phyloP scores from a whole-genome alignment of 306 rosid genomes.

The Macrotyloma uniflorum region DNA sequence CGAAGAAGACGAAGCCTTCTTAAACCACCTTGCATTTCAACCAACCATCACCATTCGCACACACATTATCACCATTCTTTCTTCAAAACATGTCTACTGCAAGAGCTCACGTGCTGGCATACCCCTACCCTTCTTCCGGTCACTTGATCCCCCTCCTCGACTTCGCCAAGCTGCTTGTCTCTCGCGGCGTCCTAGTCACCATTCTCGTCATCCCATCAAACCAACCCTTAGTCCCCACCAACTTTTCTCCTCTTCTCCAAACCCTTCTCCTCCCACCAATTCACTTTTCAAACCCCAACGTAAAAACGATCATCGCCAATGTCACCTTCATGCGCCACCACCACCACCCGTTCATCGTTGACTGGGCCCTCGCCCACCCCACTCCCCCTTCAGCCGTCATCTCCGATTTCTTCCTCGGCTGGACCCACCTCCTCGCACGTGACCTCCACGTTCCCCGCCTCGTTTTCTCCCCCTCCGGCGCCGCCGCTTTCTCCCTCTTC shows the following conservation, averaged over 20 bases:
- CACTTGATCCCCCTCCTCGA: slow-evolving; percentile 55
- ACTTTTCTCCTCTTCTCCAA: slow-evolving; percentile 44
- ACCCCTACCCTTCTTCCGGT: slow-evolving; percentile 50
- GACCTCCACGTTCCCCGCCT: slow-evolving; percentile 43
- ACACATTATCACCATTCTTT: not conserved
- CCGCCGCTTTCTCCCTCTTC: not conserved
- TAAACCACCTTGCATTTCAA: too few species aligned
- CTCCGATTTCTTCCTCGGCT: slow-evolving; percentile 59
- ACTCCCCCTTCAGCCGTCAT: slow-evolving; percentile 45
- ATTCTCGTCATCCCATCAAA: slow-evolving; percentile 38
- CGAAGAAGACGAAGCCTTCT: too few species aligned
- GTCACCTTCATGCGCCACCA: slow-evolving; percentile 35
- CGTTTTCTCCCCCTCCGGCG: slow-evolving; percentile 54
- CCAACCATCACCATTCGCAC: not conserved
- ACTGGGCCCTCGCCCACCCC: slow-evolving; percentile 43
- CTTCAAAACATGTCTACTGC: not conserved
- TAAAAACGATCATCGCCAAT: not conserved
- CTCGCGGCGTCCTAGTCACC: slow-evolving; percentile 54
- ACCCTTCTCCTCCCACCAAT: slow-evolving; percentile 36
- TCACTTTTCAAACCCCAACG: not conserved
- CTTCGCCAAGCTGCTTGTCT: slow-evolving; percentile 21
- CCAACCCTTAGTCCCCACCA: slow-evolving; percentile 34
- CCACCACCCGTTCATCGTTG: slow-evolving; percentile 45
- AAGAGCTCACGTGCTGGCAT: slow-evolving; percentile 43
- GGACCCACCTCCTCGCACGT: slow-evolving; percentile 53